phyloP scores from a whole-genome alignment of 2,329 filamentous ascomycete genomes.

The Ophiocordyceps camponoti-leonardi region DNA sequence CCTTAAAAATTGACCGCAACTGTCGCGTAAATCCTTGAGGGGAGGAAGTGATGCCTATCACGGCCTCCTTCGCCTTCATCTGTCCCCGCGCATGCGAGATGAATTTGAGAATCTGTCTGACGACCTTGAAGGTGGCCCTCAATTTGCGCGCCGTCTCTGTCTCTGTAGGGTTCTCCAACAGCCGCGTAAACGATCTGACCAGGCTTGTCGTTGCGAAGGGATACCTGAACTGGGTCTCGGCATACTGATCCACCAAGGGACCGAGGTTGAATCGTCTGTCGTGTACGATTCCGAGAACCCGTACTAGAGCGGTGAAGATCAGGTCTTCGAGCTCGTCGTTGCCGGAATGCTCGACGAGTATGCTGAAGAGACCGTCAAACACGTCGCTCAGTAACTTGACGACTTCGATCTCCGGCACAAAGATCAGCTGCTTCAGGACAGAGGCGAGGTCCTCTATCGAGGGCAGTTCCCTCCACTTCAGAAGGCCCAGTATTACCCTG shows the following conservation, averaged over 20 bases:
- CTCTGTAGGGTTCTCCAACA: constrained; percentile 70
- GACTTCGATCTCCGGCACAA: constrained; percentile 93
- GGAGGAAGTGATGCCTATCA: constrained; percentile 64
- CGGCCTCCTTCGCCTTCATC: constrained; percentile 76
- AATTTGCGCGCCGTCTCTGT: constrained; percentile 69
- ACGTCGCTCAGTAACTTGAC: constrained; percentile 86
- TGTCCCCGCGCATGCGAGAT: constrained; percentile 78
- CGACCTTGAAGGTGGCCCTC: constrained; percentile 86
- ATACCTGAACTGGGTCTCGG: constrained; percentile 77
- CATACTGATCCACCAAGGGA: constrained; percentile 82
- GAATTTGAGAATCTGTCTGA: constrained; percentile 83
- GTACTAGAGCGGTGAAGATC: constrained; percentile 78
- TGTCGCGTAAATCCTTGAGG: constrained; percentile 64
- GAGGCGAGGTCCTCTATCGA: constrained; percentile 49
- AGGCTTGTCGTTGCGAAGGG: constrained; percentile 82
- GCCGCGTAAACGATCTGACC: constrained; percentile 67
- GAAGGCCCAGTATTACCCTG: constrained; percentile 61
- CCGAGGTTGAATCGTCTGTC: constrained; percentile 86
- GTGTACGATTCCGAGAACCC: constrained; percentile 82
- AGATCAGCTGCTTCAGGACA: constrained; percentile 67
- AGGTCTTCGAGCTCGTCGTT: constrained; percentile 86
- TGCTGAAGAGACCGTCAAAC: constrained; percentile 78
- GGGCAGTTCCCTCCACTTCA: constrained; percentile 70
- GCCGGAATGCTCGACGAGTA: constrained; percentile 78
- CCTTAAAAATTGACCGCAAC: constrained; percentile 74